Conservation (phyloP, 2,329 filamentous ascomycete species). For the Verticillium nonalfalfae region DNA sequence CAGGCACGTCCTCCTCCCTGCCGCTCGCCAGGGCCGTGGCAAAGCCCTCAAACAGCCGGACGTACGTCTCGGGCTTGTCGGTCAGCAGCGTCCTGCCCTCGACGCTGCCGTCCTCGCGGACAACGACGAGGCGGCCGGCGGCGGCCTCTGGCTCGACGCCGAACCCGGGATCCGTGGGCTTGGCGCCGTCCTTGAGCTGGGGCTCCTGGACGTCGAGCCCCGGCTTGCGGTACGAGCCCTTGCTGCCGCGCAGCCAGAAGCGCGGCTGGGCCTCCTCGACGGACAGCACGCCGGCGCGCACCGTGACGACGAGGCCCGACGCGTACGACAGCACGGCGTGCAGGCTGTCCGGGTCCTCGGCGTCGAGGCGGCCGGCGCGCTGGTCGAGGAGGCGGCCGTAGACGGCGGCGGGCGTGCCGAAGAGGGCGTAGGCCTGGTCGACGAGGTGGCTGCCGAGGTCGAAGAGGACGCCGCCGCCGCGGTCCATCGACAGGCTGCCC, state of each 20-base stretch:
- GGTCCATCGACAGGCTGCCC: constrained; percentile 46
- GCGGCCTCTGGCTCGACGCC: constrained; percentile 57
- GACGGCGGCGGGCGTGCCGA: constrained; percentile 61
- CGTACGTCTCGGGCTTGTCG: constrained; percentile 45
- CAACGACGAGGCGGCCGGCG: constrained; percentile 48
- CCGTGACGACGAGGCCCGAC: constrained; percentile 57
- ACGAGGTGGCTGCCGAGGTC: constrained; percentile 72
- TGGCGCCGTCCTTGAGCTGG: constrained; percentile 59
- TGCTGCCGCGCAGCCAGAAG: constrained; percentile 71
- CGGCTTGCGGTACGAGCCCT: constrained; percentile 69
- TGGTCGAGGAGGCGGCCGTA: constrained; percentile 65
- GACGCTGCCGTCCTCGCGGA: constrained; percentile 42
- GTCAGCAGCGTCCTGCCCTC: constrained; percentile 28
- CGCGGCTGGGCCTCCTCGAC: constrained; percentile 63
- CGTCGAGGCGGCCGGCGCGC: constrained; percentile 39
- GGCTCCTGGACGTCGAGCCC: constrained; percentile 70
- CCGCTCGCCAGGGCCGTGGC: constrained; percentile 40
- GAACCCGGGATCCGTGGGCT: constrained; percentile 56
- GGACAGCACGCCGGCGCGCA: constrained; percentile 63
- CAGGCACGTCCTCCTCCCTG: constrained; percentile 43
- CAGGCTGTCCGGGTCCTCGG: constrained; percentile 50
- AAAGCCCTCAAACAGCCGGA: constrained; percentile 56
- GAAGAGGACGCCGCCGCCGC: constrained; percentile 63
- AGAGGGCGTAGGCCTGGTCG: constrained; percentile 66
- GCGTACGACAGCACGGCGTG: constrained; percentile 63